phyloP scores from a whole-genome alignment of 441 rosid species.

The Brassica hybrid region DNA sequence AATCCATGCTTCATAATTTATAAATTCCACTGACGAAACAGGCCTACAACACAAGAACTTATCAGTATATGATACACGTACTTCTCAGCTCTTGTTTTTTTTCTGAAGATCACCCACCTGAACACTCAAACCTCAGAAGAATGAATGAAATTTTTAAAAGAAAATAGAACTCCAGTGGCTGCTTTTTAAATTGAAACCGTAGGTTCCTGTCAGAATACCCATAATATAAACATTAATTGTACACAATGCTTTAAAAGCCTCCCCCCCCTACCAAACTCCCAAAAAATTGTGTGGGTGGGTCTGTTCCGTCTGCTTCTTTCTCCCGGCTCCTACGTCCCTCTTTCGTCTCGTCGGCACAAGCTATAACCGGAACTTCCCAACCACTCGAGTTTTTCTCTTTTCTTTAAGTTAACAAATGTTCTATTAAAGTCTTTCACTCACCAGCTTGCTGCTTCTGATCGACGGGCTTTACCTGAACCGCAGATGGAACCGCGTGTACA shows the following conservation, averaged over 20 bases:
- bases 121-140: conserved; percentile 30
- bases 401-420: conserved; percentile 3
- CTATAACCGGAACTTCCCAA: conserved; percentile 37
- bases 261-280: conserved; percentile 11
- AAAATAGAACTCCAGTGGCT: conserved; percentile 14
- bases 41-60: conserved; percentile 9
- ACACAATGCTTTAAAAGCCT: conserved; percentile 35
- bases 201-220: conserved; percentile 30
- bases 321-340: conserved; percentile 8
- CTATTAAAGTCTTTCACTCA: conserved; percentile 49
- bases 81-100: conserved; percentile 11
- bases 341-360: conserved; percentile 35
- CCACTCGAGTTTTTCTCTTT: conserved; percentile 12
- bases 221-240: conserved; percentile 42
- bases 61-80: neutral
- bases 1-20: too few species aligned
- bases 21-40: neutral
- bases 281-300: conserved; percentile 17
- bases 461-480: conserved; percentile 78
- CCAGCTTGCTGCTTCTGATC: conserved; percentile 91
- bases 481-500: conserved; percentile 58
- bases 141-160: conserved; percentile 30
- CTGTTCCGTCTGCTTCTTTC: conserved; percentile 27
- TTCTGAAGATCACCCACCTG: neutral
- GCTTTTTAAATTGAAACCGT: neutral